Evolutionary conservation across 169 alveolate species (phyloP), one percentile per base, ranked within the genome.

Genomic region (Plasmodium gallinaceum): DNA sequence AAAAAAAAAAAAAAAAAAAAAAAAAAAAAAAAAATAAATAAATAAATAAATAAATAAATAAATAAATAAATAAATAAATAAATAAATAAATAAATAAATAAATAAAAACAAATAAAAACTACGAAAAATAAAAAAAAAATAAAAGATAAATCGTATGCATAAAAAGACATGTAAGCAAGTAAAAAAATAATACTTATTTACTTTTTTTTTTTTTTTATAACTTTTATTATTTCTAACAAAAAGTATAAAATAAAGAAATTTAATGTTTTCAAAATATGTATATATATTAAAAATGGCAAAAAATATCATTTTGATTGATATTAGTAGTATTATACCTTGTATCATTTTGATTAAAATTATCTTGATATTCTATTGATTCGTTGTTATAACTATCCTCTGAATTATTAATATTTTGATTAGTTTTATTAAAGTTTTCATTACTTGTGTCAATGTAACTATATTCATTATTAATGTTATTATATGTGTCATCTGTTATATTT

Each of bases 231-330:
- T 32, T 32, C 39, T 2, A 32, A 32, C 39, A 32, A 32, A 32
- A 32, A 32, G 4, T 32, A 32, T 32, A 32, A 4, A 32, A 48
- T 2, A n/a, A 2, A 48, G 5, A 48, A 48, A 32, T 32, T 32
- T 32, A 32, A 32, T 32, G 39, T 32, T 5, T 22, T 18, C 58
- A 65, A 9, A 65, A 32, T 58, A 46, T 71, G 24, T 52, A 32
- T 1, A 22, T 8, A 16, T 16, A 39, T 48, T 43, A 74, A 74
- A 74, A 74, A 60, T 74, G 88, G 39, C 88, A 74, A 46, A 60
- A 74, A 45, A 74, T 74, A 39, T 74, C 88, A 60, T 78, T 78
- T 39, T 64, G 64, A 48, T 78, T 66, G 32, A 42, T 43, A 48
- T 78, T 64, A 14, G 48, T 26, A 69, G 54, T 52, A 70, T 43